Conservation (phyloP, 164 flowering plant species). For the Taxillus chinensis region DNA sequence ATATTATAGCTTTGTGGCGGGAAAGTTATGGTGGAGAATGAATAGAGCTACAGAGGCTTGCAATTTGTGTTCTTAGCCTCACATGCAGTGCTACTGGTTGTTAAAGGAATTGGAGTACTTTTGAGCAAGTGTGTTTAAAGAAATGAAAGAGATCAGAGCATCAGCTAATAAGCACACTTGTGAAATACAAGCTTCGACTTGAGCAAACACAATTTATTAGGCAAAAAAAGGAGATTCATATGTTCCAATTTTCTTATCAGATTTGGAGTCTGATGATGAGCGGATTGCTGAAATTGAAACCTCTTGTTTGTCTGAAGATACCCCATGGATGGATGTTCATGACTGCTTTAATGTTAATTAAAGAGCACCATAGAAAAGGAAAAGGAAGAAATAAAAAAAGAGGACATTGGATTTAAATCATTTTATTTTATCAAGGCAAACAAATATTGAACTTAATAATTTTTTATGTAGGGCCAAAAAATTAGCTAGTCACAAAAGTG, state of each 20-base stretch:
- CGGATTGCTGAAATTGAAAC: slow-evolving; percentile 4
- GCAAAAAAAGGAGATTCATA: no score
- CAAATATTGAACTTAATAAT: no score
- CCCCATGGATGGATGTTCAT: slow-evolving; percentile 7
- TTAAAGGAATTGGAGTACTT: slow-evolving; percentile 7
- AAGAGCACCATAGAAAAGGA: no score
- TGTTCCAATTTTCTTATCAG: neutral
- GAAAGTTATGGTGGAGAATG: neutral
- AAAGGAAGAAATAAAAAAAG: no score
- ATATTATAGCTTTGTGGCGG: neutral
- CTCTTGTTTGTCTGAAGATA: neutral
- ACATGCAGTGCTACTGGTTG: neutral
- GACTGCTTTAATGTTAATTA: neutral
- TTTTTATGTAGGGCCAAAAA: no score
- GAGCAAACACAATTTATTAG: slow-evolving; percentile 4
- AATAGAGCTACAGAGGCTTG: neutral
- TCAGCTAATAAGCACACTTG: slow-evolving; percentile 3
- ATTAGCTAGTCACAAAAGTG: no score
- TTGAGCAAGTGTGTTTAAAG: slow-evolving; percentile 7
- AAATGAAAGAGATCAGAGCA: slow-evolving; percentile 7
- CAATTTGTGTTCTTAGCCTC: neutral
- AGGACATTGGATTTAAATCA: no score
- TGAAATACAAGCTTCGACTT: slow-evolving; percentile 14
- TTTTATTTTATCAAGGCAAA: no score
- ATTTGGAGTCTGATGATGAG: slow-evolving; percentile 9